Conservation (phyloP, 371 early-diverging fungal species). For the Lichtheimia hyalospora region DNA sequence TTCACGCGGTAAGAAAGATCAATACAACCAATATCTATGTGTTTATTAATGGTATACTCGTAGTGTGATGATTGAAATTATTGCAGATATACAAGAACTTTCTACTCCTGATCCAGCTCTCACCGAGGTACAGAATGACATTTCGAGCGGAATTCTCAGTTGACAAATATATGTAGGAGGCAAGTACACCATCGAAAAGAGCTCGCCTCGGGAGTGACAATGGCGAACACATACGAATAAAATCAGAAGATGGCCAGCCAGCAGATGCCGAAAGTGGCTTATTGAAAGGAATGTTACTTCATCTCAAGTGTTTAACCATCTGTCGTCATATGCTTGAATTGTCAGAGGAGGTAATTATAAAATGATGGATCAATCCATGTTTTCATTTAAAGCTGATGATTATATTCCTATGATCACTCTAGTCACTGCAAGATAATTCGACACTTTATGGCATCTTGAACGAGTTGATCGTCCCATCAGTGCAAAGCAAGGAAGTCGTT, state of each 20-base stretch:
- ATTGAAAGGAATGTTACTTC: conserved; percentile 49
- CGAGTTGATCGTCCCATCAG: conserved; percentile 78
- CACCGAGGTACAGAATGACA: too few species aligned
- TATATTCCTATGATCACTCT: too few species aligned
- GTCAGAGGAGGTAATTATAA: conserved; percentile 54
- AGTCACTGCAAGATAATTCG: conserved; percentile 68
- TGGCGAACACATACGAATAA: conserved; percentile 9
- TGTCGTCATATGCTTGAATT: conserved; percentile 74
- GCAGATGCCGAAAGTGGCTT: background rate
- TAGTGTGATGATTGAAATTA: conserved; percentile 75
- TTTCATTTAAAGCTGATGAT: background rate
- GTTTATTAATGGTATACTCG: background rate
- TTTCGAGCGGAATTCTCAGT: too few species aligned
- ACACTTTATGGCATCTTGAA: conserved; percentile 78
- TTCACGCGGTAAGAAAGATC: conserved; percentile 64
- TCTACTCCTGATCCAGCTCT: background rate
- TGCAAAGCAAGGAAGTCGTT: conserved; percentile 66
- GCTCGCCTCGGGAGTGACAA: background rate
- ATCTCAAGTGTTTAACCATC: conserved; percentile 74
- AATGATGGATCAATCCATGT: background rate
- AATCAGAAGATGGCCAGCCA: conserved; percentile 40
- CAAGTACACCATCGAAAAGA: conserved; percentile 7
- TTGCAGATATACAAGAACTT: conserved; percentile 46
- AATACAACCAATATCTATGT: too few species aligned
- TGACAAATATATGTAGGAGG: background rate